Percentiles rank a stretch among this genome's conserved stretches.
phyloP scores from a whole-genome alignment of 176 grass and related monocot genomes.

The Lolium rigidum region DNA sequence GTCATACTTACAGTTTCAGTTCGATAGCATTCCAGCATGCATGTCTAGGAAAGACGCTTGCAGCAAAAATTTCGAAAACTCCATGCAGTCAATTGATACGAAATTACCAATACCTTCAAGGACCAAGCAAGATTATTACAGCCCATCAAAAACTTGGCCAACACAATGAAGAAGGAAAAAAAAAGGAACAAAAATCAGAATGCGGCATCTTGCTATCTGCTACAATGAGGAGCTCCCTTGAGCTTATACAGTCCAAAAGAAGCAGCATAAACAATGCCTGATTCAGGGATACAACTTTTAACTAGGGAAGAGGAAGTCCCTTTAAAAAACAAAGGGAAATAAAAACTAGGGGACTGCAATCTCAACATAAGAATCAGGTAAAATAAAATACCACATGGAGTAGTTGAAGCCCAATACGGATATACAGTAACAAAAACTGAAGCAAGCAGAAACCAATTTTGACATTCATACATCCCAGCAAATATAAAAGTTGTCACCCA shows the following conservation, averaged over 20 bases:
- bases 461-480: not conserved
- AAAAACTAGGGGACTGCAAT: not conserved
- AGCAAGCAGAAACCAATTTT: not conserved
- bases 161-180: no score
- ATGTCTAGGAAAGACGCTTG: no score
- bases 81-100: no score
- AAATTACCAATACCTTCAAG: no score
- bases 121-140: no score
- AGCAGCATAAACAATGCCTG: slow-evolving; percentile 35
- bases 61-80: no score
- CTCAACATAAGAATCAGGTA: not conserved
- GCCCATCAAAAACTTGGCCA: no score
- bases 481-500: not conserved
- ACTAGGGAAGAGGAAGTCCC: not conserved
- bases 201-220: not conserved
- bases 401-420: not conserved
- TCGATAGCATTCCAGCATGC: no score
- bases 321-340: no score
- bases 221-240: not conserved
- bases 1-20: no score
- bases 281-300: not conserved
- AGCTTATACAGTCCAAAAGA: not conserved
- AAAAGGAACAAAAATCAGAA: no score
- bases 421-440: not conserved
- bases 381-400: not conserved